These are phyloP conservation scores for Chrysoporthe austroafricana DNA, from an alignment of 2,329 filamentous ascomycete genomes.

Conservation along the genomic window DNA sequence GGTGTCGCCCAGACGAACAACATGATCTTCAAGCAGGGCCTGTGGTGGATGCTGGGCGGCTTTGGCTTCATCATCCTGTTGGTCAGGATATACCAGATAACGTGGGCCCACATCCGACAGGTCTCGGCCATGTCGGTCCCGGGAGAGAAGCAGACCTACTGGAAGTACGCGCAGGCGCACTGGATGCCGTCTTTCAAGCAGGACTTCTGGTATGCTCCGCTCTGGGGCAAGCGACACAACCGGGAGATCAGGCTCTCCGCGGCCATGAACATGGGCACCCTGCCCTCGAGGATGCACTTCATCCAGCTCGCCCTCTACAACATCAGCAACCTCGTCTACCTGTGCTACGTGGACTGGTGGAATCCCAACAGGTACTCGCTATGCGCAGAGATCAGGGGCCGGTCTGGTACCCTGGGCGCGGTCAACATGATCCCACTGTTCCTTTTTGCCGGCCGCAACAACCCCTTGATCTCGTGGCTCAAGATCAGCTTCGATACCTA, in stretches of 20 bases:
- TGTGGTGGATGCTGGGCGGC: constrained; percentile 66
- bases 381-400: constrained; percentile 80
- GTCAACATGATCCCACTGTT: constrained; percentile 93
- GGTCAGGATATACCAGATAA: constrained; percentile 58
- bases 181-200: constrained; percentile 68
- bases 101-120: constrained; percentile 60
- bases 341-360: constrained; percentile 64
- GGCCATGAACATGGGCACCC: constrained; percentile 57
- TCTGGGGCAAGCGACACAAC: constrained; percentile 69
- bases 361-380: constrained; percentile 64
- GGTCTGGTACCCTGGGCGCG: constrained; percentile 80
- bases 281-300: constrained; percentile 67
- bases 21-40: constrained; percentile 56
- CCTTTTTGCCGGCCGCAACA: constrained; percentile 89
- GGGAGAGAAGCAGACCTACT: constrained; percentile 60
- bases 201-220: constrained; percentile 64
- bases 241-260: constrained; percentile 50
- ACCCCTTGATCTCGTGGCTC: constrained; percentile 81
- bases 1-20: constrained; percentile 65
- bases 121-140: constrained; percentile 60
- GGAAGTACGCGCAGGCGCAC: constrained; percentile 59
- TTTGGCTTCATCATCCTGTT: constrained; percentile 57
- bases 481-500: constrained; percentile 95
- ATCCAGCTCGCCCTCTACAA: constrained; percentile 62
- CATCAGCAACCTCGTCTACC: constrained; percentile 64